Conservation (phyloP, 495 filamentous ascomycete species). For the Neurospora sp. region DNA sequence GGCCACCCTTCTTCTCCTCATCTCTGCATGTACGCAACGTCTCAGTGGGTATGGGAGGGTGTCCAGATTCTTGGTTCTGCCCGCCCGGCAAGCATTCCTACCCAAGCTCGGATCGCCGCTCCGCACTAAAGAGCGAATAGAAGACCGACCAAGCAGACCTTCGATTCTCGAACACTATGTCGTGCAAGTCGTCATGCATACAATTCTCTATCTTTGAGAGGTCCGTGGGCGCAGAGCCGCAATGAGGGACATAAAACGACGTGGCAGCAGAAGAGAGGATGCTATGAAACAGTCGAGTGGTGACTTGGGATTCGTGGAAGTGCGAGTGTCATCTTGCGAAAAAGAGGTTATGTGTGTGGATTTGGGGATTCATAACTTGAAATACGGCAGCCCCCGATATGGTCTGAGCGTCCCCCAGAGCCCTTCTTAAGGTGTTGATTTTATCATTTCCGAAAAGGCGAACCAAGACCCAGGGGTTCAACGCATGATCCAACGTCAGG, state of each 20-base stretch:
- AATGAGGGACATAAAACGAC: neutral
- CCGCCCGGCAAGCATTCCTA: neutral
- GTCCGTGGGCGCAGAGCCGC: neutral
- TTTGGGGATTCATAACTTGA: neutral
- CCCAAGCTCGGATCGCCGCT: neutral
- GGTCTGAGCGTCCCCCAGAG: neutral
- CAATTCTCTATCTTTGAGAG: neutral
- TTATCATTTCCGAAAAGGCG: neutral
- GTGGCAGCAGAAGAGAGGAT: neutral
- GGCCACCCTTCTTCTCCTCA: neutral
- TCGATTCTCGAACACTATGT: neutral
- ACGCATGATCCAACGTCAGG: neutral
- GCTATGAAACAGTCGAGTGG: neutral
- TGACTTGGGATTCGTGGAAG: neutral
- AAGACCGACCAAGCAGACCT: neutral
- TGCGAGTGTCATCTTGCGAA: neutral
- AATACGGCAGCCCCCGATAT: neutral
- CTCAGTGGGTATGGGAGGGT: neutral
- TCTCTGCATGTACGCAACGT: neutral
- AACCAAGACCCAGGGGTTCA: neutral
- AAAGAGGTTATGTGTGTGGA: neutral
- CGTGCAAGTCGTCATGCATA: neutral
- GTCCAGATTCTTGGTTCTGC: neutral
- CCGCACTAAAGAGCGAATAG: neutral
- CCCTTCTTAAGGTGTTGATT: neutral